A percentile compares a stretch with the other conserved stretches of the same genome.
Evolutionary conservation across 177 flowering plant species (phyloP).

Genomic region (Vitis hybrid): DNA sequence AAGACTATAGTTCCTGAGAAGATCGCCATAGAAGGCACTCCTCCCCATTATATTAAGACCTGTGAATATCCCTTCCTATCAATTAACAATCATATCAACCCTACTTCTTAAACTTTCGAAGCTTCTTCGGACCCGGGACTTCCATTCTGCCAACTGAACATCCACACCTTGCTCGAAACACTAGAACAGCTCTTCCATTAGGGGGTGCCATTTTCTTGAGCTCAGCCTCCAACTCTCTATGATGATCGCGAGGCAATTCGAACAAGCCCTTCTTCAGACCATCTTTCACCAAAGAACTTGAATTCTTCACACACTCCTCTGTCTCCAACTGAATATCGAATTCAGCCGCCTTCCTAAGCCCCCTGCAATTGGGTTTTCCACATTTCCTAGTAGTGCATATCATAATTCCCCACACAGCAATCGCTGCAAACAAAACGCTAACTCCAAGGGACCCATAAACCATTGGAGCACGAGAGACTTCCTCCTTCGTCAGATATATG

Average conservation of each 20-base stretch:
- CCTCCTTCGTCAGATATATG: slow-evolving; percentile 36
- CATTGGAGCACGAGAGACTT: slow-evolving; percentile 50
- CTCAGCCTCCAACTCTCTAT: slow-evolving; percentile 77
- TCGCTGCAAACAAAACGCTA: slow-evolving; percentile 40
- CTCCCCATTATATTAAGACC: slow-evolving; percentile 21
- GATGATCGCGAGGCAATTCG: slow-evolving; percentile 67
- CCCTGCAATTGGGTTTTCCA: slow-evolving; percentile 69
- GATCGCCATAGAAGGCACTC: slow-evolving; percentile 16
- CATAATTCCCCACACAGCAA: slow-evolving; percentile 51
- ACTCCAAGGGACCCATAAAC: slow-evolving; percentile 58
- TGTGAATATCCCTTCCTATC: slow-evolving; percentile 16
- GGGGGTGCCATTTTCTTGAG: slow-evolving; percentile 91
- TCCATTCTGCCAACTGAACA: slow-evolving; percentile 85
- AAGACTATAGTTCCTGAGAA: slow-evolving; percentile 16
- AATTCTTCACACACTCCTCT: slow-evolving; percentile 71
- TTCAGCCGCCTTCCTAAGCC: slow-evolving; percentile 75
- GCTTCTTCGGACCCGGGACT: slow-evolving; percentile 74
- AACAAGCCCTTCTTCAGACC: slow-evolving; percentile 51
- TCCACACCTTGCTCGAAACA: slow-evolving; percentile 81
- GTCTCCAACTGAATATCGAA: slow-evolving; percentile 90
- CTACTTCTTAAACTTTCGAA: slow-evolving; percentile 69
- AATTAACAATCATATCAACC: not conserved
- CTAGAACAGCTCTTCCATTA: slow-evolving; percentile 84
- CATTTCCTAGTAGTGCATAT: slow-evolving; percentile 46
- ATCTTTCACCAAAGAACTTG: slow-evolving; percentile 31